These are phyloP conservation scores for Colletotrichum scovillei DNA, from an alignment of 2,329 filamentous ascomycete genomes.

Conservation along the genomic window DNA sequence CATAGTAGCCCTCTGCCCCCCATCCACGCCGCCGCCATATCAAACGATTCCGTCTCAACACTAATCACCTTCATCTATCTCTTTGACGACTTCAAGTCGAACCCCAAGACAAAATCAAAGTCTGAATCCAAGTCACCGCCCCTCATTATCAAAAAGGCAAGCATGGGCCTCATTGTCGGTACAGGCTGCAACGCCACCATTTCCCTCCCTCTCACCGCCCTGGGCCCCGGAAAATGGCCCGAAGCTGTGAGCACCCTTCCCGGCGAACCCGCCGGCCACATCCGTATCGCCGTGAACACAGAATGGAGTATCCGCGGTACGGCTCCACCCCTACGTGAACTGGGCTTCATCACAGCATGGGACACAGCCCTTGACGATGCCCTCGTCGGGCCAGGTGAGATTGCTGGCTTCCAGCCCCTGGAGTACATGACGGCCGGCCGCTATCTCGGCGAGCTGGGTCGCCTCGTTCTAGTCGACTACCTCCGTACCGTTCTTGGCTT, in stretches of 20 bases:
- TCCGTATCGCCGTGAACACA: conserved; percentile 83
- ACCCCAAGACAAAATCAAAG: conserved; percentile 39
- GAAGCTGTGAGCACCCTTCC: conserved; percentile 60
- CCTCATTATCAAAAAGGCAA: conserved; percentile 60
- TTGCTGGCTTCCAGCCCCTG: conserved; percentile 82
- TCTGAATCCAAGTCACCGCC: neutral
- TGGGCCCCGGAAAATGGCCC: conserved; percentile 73
- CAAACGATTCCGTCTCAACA: conserved; percentile 85
- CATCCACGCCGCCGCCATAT: conserved; percentile 79
- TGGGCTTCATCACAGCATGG: conserved; percentile 76
- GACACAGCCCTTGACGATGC: conserved; percentile 74
- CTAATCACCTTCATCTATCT: conserved; percentile 82
- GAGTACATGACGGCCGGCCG: conserved; percentile 87
- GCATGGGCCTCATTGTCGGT: conserved; percentile 84
- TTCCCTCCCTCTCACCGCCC: conserved; percentile 70
- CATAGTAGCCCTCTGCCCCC: conserved; percentile 61
- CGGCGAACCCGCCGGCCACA: conserved; percentile 57
- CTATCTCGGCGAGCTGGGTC: conserved; percentile 81
- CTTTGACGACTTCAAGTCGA: conserved; percentile 69
- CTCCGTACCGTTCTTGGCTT: conserved; percentile 58
- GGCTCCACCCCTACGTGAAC: conserved; percentile 71
- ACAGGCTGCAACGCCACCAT: conserved; percentile 87
- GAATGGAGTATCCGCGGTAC: conserved; percentile 87
- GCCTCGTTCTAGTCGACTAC: conserved; percentile 76
- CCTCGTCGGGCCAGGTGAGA: conserved; percentile 74